These are phyloP conservation scores for Helicostylum pulchrum DNA, from an alignment of 192 early-diverging fungal species.

Conservation along the genomic window DNA sequence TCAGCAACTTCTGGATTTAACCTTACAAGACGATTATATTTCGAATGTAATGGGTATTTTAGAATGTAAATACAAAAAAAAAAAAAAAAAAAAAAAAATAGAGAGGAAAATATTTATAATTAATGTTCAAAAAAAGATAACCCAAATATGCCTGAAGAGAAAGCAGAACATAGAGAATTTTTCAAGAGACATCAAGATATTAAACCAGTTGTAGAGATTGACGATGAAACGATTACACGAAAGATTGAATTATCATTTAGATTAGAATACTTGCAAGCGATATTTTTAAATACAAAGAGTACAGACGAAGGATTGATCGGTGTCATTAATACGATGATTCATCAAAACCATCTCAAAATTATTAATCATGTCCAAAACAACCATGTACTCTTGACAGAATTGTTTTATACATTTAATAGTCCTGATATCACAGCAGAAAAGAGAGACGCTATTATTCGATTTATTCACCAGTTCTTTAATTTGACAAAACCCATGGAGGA, in stretches of 20 bases:
- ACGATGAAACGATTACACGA: slow-evolving; percentile 58
- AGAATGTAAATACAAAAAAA: slow-evolving; percentile 61
- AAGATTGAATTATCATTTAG: slow-evolving; percentile 90
- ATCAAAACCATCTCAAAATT: slow-evolving; percentile 85
- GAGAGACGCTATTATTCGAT: slow-evolving; percentile 74
- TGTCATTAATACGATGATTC: slow-evolving; percentile 70
- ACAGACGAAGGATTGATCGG: slow-evolving; percentile 78
- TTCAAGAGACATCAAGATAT: slow-evolving; percentile 55
- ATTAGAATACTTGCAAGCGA: slow-evolving; percentile 84
- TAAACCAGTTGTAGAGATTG: slow-evolving; percentile 72
- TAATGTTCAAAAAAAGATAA: slow-evolving; percentile 54
- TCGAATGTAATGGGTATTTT: slow-evolving; percentile 73
- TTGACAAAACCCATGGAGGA: slow-evolving; percentile 72
- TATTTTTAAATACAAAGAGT: slow-evolving; percentile 68
- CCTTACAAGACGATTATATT: slow-evolving; percentile 78
- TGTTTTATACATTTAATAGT: slow-evolving; percentile 67
- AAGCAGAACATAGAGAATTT: slow-evolving; percentile 76
- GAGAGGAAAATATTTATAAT: neutral
- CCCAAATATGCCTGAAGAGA: slow-evolving; percentile 62
- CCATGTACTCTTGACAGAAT: slow-evolving; percentile 59
- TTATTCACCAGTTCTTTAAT: slow-evolving; percentile 76
- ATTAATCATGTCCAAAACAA: slow-evolving; percentile 70
- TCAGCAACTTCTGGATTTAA: slow-evolving; percentile 64
- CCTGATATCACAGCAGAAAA: slow-evolving; percentile 43
- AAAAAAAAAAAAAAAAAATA: no score